These are phyloP conservation scores for Tolypocladium cylindrosporum DNA, from an alignment of 2,329 filamentous ascomycete species.

Conservation along the genomic window DNA sequence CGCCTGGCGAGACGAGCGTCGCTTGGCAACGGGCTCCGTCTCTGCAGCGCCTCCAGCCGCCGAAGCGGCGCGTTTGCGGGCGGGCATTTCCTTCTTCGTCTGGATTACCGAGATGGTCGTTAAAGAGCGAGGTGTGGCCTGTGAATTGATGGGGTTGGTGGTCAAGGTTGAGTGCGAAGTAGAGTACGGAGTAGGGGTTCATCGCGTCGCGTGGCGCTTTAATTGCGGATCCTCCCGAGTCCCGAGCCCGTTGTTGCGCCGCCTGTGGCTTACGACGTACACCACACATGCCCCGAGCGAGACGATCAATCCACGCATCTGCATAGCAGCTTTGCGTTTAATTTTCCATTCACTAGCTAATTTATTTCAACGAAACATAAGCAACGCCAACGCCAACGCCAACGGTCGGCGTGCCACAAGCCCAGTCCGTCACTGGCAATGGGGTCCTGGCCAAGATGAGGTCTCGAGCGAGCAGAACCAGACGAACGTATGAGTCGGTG, in stretches of 20 bases:
- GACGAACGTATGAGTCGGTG: background rate
- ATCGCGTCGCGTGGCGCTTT: background rate
- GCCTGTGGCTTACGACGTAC: background rate
- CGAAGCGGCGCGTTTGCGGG: background rate
- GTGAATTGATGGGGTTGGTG: background rate
- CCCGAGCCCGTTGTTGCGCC: background rate
- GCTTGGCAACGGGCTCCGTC: constrained; percentile 13
- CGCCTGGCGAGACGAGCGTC: constrained; percentile 17
- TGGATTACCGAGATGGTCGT: background rate
- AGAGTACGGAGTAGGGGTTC: background rate
- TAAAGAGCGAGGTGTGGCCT: background rate
- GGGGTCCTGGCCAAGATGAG: background rate
- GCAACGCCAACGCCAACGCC: too few relatives aligned
- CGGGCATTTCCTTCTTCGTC: background rate
- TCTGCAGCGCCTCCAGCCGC: constrained; percentile 1
- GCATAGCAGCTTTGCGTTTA: too few relatives aligned
- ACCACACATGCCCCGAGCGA: too few relatives aligned
- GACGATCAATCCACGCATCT: too few relatives aligned
- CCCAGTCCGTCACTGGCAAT: too few relatives aligned
- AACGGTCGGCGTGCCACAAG: too few relatives aligned
- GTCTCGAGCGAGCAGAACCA: background rate
- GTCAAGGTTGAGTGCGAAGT: background rate
- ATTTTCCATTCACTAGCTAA: too few relatives aligned
- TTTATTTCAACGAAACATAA: too few relatives aligned
- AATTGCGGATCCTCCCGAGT: background rate